These are phyloP conservation scores for Thinopyrum obtusiflorum DNA, from an alignment of 202 grass and related monocot species.

Conservation along the genomic window DNA sequence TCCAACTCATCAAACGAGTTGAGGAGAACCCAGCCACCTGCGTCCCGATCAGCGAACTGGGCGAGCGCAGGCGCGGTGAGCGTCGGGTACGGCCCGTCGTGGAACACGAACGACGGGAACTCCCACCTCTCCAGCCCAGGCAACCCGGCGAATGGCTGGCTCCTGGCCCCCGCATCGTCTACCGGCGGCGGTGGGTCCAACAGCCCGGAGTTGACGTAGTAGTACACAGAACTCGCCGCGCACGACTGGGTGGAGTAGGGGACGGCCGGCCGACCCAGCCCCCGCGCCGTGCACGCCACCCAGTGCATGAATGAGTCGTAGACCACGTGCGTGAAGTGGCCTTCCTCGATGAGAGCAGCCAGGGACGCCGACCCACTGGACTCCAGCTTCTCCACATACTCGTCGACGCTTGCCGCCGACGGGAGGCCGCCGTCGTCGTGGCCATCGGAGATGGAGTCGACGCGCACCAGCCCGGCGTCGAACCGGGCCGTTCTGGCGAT, in stretches of 20 bases:
- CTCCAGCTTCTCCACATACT: slow-evolving; percentile 40
- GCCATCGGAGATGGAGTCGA: slow-evolving; percentile 66
- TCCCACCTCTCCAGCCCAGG: slow-evolving; percentile 60
- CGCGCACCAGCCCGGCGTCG: slow-evolving; percentile 15
- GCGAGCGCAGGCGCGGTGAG: slow-evolving; percentile 34
- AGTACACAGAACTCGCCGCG: slow-evolving; percentile 58
- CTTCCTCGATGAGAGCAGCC: slow-evolving; percentile 36
- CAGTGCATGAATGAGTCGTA: slow-evolving; percentile 63
- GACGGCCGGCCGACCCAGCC: slow-evolving; percentile 20
- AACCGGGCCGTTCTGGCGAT: slow-evolving; percentile 36
- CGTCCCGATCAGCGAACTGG: slow-evolving; percentile 42
- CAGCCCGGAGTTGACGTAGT: slow-evolving; percentile 37
- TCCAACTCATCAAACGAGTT: slow-evolving; percentile 86
- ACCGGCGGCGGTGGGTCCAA: slow-evolving; percentile 26
- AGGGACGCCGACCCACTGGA: slow-evolving; percentile 37
- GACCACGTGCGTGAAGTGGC: slow-evolving; percentile 55
- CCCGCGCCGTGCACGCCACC: slow-evolving; percentile 33
- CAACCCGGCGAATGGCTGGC: slow-evolving; percentile 25
- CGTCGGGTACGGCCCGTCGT: slow-evolving; percentile 37
- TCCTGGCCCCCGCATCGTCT: background rate
- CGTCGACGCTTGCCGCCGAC: slow-evolving; percentile 38
- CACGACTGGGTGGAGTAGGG: slow-evolving; percentile 74
- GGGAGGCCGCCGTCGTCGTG: slow-evolving; percentile 52
- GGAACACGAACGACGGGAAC: slow-evolving; percentile 54
- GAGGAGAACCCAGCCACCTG: slow-evolving; percentile 64